Evolutionary conservation across 2,329 filamentous ascomycete genomes (phyloP).

Genomic region (Stagonosporopsis rhizophila): DNA sequence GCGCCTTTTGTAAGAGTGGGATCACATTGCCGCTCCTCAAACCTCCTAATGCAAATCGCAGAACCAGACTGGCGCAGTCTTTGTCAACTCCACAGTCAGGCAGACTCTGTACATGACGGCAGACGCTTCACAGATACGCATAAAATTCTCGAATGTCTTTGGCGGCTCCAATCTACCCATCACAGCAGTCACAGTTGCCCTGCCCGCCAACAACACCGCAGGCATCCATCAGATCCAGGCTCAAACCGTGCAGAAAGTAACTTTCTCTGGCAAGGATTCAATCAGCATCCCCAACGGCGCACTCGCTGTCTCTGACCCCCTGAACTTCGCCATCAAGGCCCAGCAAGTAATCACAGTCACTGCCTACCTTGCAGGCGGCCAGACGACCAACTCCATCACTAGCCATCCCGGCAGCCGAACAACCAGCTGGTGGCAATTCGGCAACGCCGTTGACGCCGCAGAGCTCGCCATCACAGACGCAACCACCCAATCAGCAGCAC

Average conservation of each 20-base stretch:
- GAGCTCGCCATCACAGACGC: constrained; percentile 55
- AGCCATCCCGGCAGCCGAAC: constrained; percentile 71
- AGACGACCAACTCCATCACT: constrained; percentile 65
- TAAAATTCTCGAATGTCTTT: constrained; percentile 72
- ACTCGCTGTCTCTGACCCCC: constrained; percentile 66
- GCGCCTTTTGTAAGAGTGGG: constrained; percentile 57
- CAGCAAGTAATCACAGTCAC: constrained; percentile 64
- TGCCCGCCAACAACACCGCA: constrained; percentile 61
- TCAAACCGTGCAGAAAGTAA: constrained; percentile 60
- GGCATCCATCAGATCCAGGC: constrained; percentile 63
- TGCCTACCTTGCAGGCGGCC: constrained; percentile 65
- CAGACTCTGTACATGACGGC: constrained; percentile 70
- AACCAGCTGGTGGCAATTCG: constrained; percentile 65
- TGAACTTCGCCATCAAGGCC: constrained; percentile 61
- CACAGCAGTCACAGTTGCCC: constrained; percentile 64
- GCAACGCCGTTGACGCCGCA: constrained; percentile 61
- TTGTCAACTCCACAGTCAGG: constrained; percentile 68
- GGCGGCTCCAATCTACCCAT: constrained; percentile 67
- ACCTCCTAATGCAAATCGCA: constrained; percentile 30
- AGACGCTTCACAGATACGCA: constrained; percentile 62
- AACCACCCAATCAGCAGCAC: constrained; percentile 48
- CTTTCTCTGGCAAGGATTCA: constrained; percentile 63
- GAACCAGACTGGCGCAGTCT: constrained; percentile 63
- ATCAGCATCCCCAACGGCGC: constrained; percentile 63
- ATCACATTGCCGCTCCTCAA: too few species aligned